Evolutionary conservation across 805 yeast genomes (phyloP).

Genomic region (Ogataea allantospora): DNA sequence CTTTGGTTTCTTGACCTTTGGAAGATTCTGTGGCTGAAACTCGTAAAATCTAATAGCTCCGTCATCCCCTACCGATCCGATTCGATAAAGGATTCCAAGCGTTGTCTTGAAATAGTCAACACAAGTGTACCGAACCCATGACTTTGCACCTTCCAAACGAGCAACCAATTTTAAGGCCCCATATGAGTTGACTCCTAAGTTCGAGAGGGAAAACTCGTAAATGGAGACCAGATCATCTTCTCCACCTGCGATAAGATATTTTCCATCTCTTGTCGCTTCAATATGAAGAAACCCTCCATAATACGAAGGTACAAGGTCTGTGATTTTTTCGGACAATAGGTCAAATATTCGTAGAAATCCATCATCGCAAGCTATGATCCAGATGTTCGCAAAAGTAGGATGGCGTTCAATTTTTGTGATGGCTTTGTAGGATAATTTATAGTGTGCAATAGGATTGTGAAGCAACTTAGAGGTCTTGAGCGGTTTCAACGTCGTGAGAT

Average conservation of each 20-base stretch:
- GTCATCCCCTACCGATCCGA: conserved; percentile 58
- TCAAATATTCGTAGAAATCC: conserved; percentile 62
- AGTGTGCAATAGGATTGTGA: conserved; percentile 54
- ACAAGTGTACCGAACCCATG: conserved; percentile 48
- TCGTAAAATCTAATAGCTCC: conserved; percentile 53
- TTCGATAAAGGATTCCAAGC: conserved; percentile 39
- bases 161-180: conserved; percentile 30
- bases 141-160: conserved; percentile 45
- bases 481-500: conserved; percentile 32
- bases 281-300: conserved; percentile 61
- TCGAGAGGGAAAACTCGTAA: conserved; percentile 34
- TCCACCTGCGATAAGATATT: conserved; percentile 50
- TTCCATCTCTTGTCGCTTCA: conserved; percentile 47
- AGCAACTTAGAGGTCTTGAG: conserved; percentile 3
- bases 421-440: conserved; percentile 58
- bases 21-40: conserved; percentile 45
- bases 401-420: conserved; percentile 48
- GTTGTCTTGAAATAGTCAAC: conserved; percentile 41
- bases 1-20: conserved; percentile 31
- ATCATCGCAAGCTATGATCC: conserved; percentile 61
- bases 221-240: conserved; percentile 51
- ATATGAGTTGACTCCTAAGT: conserved; percentile 5
- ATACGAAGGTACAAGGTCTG: conserved; percentile 61
- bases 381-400: conserved; percentile 39
- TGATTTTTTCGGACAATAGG: conserved; percentile 38